Evolutionary conservation across 1,284 basidiomycete genomes (phyloP), one percentile per base, ranked within the genome.

Genomic region (Apiotrichum mycotoxinovorans): DNA sequence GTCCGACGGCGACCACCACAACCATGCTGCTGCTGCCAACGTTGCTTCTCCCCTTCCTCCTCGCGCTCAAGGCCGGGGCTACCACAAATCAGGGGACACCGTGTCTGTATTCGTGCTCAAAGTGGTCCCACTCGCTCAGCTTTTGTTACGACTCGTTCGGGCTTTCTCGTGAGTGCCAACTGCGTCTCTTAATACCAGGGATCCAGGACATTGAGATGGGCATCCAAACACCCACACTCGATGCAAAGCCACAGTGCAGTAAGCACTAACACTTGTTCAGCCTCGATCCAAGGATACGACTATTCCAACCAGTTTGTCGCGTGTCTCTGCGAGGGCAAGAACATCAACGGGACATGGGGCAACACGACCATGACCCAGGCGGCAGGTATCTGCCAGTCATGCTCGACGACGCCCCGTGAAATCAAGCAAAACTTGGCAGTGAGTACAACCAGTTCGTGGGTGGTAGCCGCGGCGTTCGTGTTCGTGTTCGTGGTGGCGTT

Each of bases 381-480:
- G 4, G 63, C 58, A 1, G 60, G 67, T 23, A 56, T 67, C 10
- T 75, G 73, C 59, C 45, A 66, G 56, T 61, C 63, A 20, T 73
- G 73, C 56, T n/a, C 40, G 7, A 61, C 65, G 8, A 73, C 73
- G 2, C 68, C 69, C 0, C 27, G 23, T 18, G 42, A 54, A 11
- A 65, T 75, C 51, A 60, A 67, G 52, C 42, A 47, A 2, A 66
- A 75, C 48, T 55, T 73, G 4, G 51, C 57, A 15, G 73, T 75
- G 56, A 63, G 71, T 69, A 22, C 23, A 40, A n/a, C n/a, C n/a
- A n/a, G n/a, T n/a, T n/a, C n/a, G 25, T 9, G 22, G 34, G 7
- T 3, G 40, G 20, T 5, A 22, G n/a, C 41, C 9, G 18, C 18
- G 17, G 41, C 10, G 41, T 14, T n/a, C n/a, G n/a, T n/a, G n/a